Conservation (phyloP, 768 basidiomycete species). For the Podaxis pistillaris region DNA sequence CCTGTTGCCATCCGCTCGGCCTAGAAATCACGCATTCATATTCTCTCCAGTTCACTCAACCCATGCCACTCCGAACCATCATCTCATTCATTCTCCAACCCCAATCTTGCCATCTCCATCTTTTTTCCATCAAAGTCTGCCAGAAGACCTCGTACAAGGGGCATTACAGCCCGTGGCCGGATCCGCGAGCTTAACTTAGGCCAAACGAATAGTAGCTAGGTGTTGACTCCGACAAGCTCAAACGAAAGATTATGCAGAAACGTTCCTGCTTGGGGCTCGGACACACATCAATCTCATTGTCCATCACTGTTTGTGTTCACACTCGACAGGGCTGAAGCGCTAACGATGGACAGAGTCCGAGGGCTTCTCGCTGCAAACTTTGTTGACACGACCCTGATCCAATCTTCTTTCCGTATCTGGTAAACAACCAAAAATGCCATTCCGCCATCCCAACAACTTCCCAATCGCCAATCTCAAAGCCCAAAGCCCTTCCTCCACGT, state of each 20-base stretch:
- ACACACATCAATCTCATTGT: not conserved
- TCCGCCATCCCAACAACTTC: not conserved
- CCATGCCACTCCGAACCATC: not conserved
- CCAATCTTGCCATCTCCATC: too few species aligned
- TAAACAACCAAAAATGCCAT: not conserved
- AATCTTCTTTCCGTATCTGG: not conserved
- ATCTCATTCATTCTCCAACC: not conserved
- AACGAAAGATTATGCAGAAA: too few species aligned
- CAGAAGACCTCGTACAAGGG: not conserved
- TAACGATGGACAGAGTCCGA: not conserved
- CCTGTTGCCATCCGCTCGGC: not conserved
- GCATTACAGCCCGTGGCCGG: not conserved
- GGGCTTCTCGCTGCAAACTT: not conserved
- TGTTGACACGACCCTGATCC: conserved; percentile 1
- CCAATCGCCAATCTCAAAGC: not conserved
- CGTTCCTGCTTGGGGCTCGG: too few species aligned
- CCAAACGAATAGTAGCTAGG: not conserved
- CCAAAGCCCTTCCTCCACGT: too few species aligned
- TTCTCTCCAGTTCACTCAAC: too few species aligned
- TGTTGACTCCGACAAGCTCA: not conserved
- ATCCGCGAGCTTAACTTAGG: not conserved
- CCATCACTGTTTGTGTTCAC: not conserved
- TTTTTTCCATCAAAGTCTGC: not conserved
- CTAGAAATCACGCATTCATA: not conserved
- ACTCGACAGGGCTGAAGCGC: not conserved